phyloP scores from a whole-genome alignment of 192 early-diverging fungal species.

The Cladochytrium replicatum region DNA sequence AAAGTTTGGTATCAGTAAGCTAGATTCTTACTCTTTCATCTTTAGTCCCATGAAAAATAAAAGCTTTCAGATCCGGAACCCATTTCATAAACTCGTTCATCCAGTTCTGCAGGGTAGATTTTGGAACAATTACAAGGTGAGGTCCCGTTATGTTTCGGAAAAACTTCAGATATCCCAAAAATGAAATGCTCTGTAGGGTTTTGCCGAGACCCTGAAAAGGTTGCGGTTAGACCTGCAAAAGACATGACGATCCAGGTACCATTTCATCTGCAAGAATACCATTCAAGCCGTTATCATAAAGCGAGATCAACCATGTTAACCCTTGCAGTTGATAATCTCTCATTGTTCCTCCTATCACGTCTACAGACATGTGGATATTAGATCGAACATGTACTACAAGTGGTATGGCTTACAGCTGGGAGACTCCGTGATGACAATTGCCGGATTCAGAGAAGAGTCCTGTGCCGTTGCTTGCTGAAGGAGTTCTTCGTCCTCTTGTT shows the following conservation, averaged over 20 bases:
- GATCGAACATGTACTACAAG: too few species aligned
- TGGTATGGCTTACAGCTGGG: conserved; percentile 54
- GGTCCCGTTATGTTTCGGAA: conserved; percentile 66
- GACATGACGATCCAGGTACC: conserved; percentile 34
- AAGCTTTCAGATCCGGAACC: conserved; percentile 78
- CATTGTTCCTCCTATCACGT: conserved; percentile 83
- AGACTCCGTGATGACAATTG: conserved; percentile 78
- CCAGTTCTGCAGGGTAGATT: conserved; percentile 97
- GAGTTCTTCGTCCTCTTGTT: conserved; percentile 94
- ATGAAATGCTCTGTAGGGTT: conserved; percentile 92
- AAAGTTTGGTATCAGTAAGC: not conserved
- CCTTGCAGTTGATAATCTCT: conserved; percentile 96
- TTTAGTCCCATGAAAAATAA: conserved; percentile 88
- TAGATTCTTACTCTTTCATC: conserved; percentile 55
- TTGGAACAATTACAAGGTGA: conserved; percentile 93
- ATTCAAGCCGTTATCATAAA: conserved; percentile 96
- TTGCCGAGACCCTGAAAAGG: conserved; percentile 76
- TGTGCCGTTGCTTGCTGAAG: conserved; percentile 61
- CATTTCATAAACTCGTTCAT: conserved; percentile 80
- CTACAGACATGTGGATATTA: conserved; percentile 22
- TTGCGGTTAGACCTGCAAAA: not conserved
- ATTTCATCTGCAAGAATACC: conserved; percentile 98
- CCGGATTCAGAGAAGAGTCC: too few species aligned
- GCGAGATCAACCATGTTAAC: conserved; percentile 94
- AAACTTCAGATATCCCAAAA: conserved; percentile 90